Conservation (phyloP, 2,329 filamentous ascomycete genomes). For the Periconia sp. region DNA sequence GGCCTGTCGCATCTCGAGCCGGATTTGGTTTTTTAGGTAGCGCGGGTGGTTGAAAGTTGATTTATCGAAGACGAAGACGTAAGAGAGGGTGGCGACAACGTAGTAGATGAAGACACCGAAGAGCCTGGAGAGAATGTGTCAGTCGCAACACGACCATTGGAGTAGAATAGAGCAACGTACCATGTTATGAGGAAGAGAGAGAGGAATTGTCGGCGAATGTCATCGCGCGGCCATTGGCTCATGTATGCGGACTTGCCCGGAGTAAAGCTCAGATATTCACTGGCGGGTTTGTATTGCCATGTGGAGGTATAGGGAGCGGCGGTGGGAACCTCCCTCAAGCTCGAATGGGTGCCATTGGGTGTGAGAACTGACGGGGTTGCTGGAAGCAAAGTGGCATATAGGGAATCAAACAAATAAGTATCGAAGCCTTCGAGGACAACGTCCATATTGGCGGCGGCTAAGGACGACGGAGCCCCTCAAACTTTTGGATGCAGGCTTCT, state of each 20-base stretch:
- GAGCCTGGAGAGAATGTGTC: slow-evolving; percentile 60
- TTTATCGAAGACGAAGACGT: slow-evolving; percentile 89
- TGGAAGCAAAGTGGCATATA: slow-evolving; percentile 75
- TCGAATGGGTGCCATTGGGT: slow-evolving; percentile 61
- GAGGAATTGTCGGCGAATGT: slow-evolving; percentile 71
- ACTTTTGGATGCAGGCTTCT: slow-evolving; percentile 1
- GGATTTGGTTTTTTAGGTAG: slow-evolving; percentile 91
- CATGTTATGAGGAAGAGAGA: slow-evolving; percentile 84
- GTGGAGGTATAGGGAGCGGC: slow-evolving; percentile 22
- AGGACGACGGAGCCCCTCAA: slow-evolving; percentile 10
- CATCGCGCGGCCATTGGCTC: slow-evolving; percentile 77
- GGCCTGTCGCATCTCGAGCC: slow-evolving; percentile 81
- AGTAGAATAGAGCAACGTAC: slow-evolving; percentile 49
- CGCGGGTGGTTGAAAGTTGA: slow-evolving; percentile 85
- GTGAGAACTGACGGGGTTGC: slow-evolving; percentile 47
- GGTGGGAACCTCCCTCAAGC: slow-evolving; percentile 44
- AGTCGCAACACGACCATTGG: neutral
- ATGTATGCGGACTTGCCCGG: slow-evolving; percentile 77
- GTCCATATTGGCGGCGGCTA: slow-evolving; percentile 67
- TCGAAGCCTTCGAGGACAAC: slow-evolving; percentile 85
- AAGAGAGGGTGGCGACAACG: slow-evolving; percentile 78
- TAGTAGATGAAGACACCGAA: slow-evolving; percentile 87
- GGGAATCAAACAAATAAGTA: slow-evolving; percentile 75
- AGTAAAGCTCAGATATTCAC: slow-evolving; percentile 66
- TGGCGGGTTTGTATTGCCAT: slow-evolving; percentile 74